Evolutionary conservation across 148 eudicot genomes (phyloP).

Genomic region (Spergularia marina): DNA sequence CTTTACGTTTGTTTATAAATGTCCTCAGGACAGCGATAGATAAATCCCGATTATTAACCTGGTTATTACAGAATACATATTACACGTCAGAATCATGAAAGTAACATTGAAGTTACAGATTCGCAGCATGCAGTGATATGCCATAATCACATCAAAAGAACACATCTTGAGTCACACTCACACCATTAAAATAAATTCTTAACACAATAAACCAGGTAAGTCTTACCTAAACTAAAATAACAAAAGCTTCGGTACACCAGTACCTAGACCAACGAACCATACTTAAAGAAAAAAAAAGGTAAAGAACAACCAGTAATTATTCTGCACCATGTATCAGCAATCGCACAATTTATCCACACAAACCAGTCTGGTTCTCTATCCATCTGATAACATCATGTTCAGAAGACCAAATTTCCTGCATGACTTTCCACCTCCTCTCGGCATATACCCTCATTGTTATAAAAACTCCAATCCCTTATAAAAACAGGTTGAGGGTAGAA

Average conservation of each 20-base stretch:
- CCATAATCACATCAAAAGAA: background rate
- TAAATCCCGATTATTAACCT: slow-evolving; percentile 94
- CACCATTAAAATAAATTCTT: background rate
- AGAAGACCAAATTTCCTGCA: background rate
- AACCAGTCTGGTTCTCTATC: background rate
- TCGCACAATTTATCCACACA: background rate
- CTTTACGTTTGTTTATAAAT: slow-evolving; percentile 68
- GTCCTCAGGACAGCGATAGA: slow-evolving; percentile 94
- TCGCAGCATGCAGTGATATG: background rate
- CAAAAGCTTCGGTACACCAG: background rate
- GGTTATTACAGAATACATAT: slow-evolving; percentile 22
- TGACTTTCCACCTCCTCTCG: background rate
- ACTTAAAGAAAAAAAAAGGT: too few relatives aligned
- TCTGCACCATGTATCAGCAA: background rate
- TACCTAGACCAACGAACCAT: too few relatives aligned
- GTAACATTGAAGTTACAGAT: background rate
- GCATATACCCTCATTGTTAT: background rate
- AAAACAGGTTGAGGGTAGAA: background rate
- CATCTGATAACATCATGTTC: background rate
- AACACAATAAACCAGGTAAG: background rate
- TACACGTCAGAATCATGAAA: slow-evolving; percentile 23
- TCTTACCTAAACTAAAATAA: background rate
- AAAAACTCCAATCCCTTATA: background rate
- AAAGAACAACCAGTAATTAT: background rate
- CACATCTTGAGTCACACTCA: background rate